Conservation (phyloP, 257 asterid genomes). For the Capsicum pubescens region DNA sequence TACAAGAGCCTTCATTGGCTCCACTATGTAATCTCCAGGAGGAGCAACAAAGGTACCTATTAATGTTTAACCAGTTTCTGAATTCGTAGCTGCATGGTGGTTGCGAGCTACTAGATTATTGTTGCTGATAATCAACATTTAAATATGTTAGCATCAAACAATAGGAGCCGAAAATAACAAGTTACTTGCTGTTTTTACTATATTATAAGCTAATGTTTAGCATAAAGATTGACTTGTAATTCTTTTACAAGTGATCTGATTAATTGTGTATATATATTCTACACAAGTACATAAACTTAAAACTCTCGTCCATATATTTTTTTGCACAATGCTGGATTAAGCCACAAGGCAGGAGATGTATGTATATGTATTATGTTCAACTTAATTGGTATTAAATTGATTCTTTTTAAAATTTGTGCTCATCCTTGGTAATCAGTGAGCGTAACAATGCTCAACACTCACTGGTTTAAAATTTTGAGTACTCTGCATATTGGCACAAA, state of each 20-base stretch:
- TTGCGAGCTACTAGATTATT: constrained; percentile 47
- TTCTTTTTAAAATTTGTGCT: no score
- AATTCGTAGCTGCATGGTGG: constrained; percentile 63
- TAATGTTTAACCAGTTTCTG: constrained; percentile 49
- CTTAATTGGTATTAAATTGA: no score
- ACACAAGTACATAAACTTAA: no score
- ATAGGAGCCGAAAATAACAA: neutral
- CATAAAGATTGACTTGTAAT: neutral
- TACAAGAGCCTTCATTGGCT: constrained; percentile 46
- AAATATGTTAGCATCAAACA: neutral
- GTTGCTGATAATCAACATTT: constrained; percentile 59
- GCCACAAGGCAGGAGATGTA: no score
- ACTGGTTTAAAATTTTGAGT: no score
- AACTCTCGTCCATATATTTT: no score
- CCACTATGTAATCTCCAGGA: constrained; percentile 43
- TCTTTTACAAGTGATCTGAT: neutral
- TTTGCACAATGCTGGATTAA: no score
- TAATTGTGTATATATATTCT: no score
- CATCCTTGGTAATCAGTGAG: no score
- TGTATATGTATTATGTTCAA: no score
- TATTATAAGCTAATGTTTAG: neutral
- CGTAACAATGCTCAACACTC: no score
- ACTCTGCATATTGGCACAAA: no score
- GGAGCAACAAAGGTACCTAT: constrained; percentile 62
- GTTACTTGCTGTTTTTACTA: neutral